Conservation (phyloP, 169 alveolate genomes). For the Plasmodium reichenowi region DNA sequence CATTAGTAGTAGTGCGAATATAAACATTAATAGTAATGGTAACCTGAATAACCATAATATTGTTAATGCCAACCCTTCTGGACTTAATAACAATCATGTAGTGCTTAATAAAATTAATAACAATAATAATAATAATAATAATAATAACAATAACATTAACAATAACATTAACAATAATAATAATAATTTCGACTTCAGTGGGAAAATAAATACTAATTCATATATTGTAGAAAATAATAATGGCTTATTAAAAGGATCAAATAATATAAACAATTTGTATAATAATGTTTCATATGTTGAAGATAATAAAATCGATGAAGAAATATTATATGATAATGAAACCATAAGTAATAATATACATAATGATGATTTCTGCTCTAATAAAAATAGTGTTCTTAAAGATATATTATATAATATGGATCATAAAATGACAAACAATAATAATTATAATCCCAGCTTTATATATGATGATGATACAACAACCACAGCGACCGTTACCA, state of each 20-base stretch:
- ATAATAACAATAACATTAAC: neutral
- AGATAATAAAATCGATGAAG: neutral
- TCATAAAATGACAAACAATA: neutral
- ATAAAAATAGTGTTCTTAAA: slow-evolving; percentile 1
- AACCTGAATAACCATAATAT: neutral
- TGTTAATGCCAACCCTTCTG: no score
- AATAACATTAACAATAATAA: neutral
- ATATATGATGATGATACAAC: neutral
- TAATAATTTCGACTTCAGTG: neutral
- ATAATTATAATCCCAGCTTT: neutral
- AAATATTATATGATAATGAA: neutral
- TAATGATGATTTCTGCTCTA: slow-evolving; percentile 1
- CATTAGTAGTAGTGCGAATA: neutral
- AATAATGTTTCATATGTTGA: neutral
- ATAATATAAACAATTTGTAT: neutral
- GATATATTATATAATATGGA: neutral
- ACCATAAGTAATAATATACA: neutral
- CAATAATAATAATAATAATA: neutral
- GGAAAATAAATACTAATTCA: neutral
- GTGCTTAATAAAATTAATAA: no score
- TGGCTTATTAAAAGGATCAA: neutral
- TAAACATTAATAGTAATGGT: neutral
- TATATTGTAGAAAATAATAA: neutral
- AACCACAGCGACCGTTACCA: neutral
- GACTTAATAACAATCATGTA: no score